A percentile compares a stretch with the other conserved stretches of the same genome.
These are phyloP conservation scores for Ascochyta clinopodiicola DNA, from an alignment of 2,329 filamentous ascomycete genomes.

Conservation along the genomic window DNA sequence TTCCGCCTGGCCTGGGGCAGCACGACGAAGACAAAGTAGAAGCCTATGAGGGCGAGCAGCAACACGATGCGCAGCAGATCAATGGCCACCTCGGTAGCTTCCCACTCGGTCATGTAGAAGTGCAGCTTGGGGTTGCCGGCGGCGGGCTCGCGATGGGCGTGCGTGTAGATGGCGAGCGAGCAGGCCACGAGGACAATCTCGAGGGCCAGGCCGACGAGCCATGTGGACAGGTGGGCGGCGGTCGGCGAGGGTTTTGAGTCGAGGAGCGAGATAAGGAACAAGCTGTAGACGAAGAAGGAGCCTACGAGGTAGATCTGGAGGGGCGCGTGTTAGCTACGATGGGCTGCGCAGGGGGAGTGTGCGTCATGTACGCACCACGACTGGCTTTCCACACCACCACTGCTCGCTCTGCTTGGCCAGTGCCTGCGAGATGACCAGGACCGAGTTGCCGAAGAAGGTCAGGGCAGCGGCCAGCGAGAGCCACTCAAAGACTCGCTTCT, in stretches of 20 bases:
- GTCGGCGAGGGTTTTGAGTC: constrained; percentile 84
- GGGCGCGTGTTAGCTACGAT: not conserved
- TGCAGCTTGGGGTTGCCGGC: constrained; percentile 45
- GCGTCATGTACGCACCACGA: constrained; percentile 65
- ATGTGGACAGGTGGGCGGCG: constrained; percentile 78
- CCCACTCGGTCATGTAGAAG: constrained; percentile 62
- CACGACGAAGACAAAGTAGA: constrained; percentile 66
- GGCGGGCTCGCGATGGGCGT: constrained; percentile 69
- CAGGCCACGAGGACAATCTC: constrained; percentile 76
- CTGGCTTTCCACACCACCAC: constrained; percentile 84
- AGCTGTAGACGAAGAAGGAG: constrained; percentile 84
- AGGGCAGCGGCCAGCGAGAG: constrained; percentile 73
- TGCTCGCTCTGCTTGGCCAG: constrained; percentile 68
- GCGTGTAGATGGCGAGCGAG: constrained; percentile 72
- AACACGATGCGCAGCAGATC: constrained; percentile 73
- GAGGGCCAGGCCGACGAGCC: constrained; percentile 74
- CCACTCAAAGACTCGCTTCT: constrained; percentile 77
- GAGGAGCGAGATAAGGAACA: constrained; percentile 84
- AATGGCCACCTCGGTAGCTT: constrained; percentile 69
- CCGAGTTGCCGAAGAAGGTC: constrained; percentile 78
- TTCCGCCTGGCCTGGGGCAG: constrained; percentile 29
- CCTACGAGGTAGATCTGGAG: constrained; percentile 83
- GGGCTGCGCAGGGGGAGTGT: too few relatives aligned
- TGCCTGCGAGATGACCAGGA: constrained; percentile 76
- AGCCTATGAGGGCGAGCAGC: constrained; percentile 63